Evolutionary conservation across 495 filamentous ascomycete species (phyloP), one percentile per base, ranked within the genome.

Genomic region (Xylaria nigripes): DNA sequence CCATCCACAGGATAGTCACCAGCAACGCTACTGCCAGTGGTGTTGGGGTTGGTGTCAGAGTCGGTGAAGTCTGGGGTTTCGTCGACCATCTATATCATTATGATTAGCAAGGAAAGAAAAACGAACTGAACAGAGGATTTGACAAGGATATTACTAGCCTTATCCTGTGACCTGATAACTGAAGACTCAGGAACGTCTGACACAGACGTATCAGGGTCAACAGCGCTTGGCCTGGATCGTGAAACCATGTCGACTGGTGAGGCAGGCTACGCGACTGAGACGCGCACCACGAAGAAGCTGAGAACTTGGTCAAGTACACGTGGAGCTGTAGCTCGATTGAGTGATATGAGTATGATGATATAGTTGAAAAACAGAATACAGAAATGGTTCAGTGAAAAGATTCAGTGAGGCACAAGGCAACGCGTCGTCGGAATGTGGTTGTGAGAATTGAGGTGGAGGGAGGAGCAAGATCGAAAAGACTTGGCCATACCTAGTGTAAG

Each of bases 1-100:
- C 91, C 91, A 75, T 97, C 93, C 19, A 68, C 54, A 19, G 70
- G 71, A 29, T 70, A 67, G 57, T 95, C 89, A 48, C 88, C 90
- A 55, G 79, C 82, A 59, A 92, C 82, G 66, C 89, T 95, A 75
- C 86, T 95, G 52, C 86, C 88, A 36, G 87, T 91, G 6, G 90
- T 94, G 56, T 94, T 94, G 2, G 89, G 89, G 61, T 94, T 90
- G 15, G 90, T 94, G 66, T 96, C 90, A 7, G 89, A 91, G 62
- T 96, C 90, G 55, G 87, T 89, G 62, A 86, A 90, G 51, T 92
- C 87, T 29, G 86, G 87, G 10, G 87, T 92, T 48, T 91, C 87
- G 66, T 89, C 84, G 46, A 85, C 78, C 15, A 82, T 80, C 84
- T 88, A 45, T 59, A 3, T 27, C 30, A 23, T n/a, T 18, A 19